Percentiles rank a stretch among this genome's conserved stretches.
phyloP scores from a whole-genome alignment of 176 grass and related monocot species.

The Musa itinerans region DNA sequence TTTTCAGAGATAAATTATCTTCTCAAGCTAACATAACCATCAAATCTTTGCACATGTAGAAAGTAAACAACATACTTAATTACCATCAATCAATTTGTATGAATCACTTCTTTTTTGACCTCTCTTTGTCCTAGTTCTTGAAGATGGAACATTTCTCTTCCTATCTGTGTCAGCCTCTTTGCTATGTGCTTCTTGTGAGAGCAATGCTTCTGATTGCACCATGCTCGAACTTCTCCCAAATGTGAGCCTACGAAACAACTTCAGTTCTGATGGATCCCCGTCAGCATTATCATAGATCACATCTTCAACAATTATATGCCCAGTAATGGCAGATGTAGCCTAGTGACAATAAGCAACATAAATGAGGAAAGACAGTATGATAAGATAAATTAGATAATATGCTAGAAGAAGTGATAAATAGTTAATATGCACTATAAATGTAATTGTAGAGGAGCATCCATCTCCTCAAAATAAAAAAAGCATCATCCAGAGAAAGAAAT shows the following conservation, averaged over 20 bases:
- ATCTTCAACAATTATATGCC: constrained; percentile 87
- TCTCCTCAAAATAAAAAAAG: not conserved
- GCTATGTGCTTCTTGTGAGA: constrained; percentile 30
- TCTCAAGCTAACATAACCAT: not conserved
- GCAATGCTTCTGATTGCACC: constrained; percentile 92
- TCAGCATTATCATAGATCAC: constrained; percentile 69
- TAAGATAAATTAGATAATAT: constrained; percentile 7
- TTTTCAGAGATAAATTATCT: not conserved
- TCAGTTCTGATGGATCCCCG: constrained; percentile 27
- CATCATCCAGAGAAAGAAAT: not conserved
- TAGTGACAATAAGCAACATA: constrained; percentile 25
- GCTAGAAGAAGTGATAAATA: not conserved
- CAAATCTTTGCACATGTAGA: not conserved
- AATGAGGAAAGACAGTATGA: constrained; percentile 14
- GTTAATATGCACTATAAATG: not conserved
- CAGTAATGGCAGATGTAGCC: constrained; percentile 72
- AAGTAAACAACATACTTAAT: constrained; percentile 9
- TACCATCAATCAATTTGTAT: constrained; percentile 21
- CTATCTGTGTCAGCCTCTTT: constrained; percentile 25
- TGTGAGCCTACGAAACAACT: constrained; percentile 61
- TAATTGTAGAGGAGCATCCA: not conserved
- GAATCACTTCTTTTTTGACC: constrained; percentile 42
- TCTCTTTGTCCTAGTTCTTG: constrained; percentile 48
- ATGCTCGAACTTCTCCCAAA: constrained; percentile 86
- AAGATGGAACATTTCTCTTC: constrained; percentile 33